Conservation (phyloP, 352 stramenopile genomes). For the Phytophthora quininea region DNA sequence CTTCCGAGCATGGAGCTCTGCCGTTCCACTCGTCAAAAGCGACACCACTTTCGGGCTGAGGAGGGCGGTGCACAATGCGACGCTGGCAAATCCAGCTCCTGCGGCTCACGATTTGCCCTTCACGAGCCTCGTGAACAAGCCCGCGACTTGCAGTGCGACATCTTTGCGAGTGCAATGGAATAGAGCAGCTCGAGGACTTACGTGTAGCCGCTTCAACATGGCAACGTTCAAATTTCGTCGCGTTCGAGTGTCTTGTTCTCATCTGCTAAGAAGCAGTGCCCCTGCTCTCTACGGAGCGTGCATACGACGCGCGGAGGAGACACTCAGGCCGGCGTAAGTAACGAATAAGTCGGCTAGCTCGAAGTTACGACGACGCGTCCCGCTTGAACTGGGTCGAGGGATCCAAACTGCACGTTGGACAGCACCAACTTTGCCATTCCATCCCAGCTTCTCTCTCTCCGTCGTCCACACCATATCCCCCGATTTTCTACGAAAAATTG, state of each 20-base stretch:
- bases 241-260: background rate
- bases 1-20: background rate
- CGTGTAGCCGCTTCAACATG: background rate
- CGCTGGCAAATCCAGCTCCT: constrained; percentile 18
- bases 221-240: background rate
- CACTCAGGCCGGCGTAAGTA: background rate
- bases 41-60: constrained; percentile 1
- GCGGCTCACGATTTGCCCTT: background rate
- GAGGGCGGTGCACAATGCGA: constrained; percentile 16
- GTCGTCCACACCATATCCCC: too few relatives aligned
- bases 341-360: background rate
- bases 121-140: background rate
- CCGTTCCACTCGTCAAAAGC: background rate
- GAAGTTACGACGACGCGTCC: background rate
- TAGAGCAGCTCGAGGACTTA: background rate
- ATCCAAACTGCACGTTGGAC: too few relatives aligned
- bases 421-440: too few relatives aligned
- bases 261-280: background rate
- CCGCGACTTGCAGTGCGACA: background rate
- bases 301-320: constrained; percentile 1
- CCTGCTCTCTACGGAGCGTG: background rate
- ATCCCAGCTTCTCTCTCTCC: too few relatives aligned
- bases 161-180: background rate
- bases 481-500: too few relatives aligned
- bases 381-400: too few relatives aligned